These are phyloP conservation scores for Penicillium steckii DNA, from an alignment of 495 filamentous ascomycete genomes.

Conservation along the genomic window DNA sequence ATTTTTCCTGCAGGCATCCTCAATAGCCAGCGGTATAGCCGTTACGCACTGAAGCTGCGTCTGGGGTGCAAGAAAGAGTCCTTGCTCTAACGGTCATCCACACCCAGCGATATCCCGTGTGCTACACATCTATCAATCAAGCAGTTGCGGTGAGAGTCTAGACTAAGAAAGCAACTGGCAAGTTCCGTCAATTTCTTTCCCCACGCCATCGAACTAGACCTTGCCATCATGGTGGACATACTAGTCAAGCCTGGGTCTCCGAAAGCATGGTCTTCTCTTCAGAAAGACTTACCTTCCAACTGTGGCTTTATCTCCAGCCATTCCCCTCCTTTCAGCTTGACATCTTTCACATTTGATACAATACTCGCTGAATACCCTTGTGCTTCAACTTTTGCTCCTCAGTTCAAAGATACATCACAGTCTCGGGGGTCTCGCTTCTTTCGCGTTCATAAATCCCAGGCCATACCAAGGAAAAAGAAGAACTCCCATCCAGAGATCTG, in stretches of 20 bases:
- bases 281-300: constrained; percentile 3
- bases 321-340: background rate
- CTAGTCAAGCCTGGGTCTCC: constrained; percentile 8
- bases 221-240: constrained; percentile 16
- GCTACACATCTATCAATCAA: constrained; percentile 17
- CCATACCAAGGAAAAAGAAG: background rate
- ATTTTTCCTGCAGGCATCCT: constrained; percentile 31
- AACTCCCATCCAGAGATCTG: too few relatives aligned
- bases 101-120: constrained; percentile 31
- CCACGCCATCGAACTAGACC: background rate
- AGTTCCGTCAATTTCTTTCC: background rate
- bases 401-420: background rate
- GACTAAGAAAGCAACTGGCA: background rate
- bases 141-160: constrained; percentile 26
- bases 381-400: background rate
- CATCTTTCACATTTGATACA: background rate
- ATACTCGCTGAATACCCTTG: background rate
- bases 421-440: background rate
- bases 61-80: constrained; percentile 7
- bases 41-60: constrained; percentile 13
- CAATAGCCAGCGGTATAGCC: constrained; percentile 14
- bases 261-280: constrained; percentile 8
- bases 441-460: background rate
- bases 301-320: constrained; percentile 2
- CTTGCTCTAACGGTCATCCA: constrained; percentile 19